Evolutionary conservation across 208 protist genomes (phyloP).

Genomic region (Trypanosoma platydactyli): DNA sequence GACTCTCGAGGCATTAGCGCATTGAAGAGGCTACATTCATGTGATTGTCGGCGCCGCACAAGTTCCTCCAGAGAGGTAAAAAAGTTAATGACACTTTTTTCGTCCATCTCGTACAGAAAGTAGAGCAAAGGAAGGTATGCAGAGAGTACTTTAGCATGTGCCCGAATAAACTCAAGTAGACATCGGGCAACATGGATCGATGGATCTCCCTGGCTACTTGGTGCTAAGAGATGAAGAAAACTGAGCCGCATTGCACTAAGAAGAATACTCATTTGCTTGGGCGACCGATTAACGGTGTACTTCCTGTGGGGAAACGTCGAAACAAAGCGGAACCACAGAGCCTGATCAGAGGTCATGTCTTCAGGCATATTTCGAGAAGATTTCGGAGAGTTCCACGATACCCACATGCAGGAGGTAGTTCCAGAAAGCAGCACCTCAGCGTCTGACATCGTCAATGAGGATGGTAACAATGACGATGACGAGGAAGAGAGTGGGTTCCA

Average conservation of each 20-base stretch:
- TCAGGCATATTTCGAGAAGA: not conserved
- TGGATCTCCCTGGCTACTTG: conserved; percentile 10
- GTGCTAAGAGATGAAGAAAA: conserved; percentile 52
- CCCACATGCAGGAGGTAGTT: conserved; percentile 11
- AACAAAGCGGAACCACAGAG: conserved; percentile 20
- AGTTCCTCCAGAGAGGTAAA: conserved; percentile 33
- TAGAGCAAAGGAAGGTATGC: conserved; percentile 43
- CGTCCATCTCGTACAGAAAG: conserved; percentile 44
- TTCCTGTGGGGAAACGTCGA: conserved; percentile 24
- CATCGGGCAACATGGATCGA: conserved; percentile 15
- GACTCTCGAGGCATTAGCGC: conserved; percentile 31
- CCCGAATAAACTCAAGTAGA: conserved; percentile 29
- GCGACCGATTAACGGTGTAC: conserved; percentile 34
- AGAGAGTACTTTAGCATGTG: conserved; percentile 23
- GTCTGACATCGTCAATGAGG: not conserved
- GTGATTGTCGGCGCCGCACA: conserved; percentile 22
- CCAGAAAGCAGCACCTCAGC: conserved; percentile 11
- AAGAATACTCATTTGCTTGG: conserved; percentile 29
- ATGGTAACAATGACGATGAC: too few species aligned
- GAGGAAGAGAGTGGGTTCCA: conserved; percentile 8
- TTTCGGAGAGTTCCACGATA: conserved; percentile 3
- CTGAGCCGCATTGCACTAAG: conserved; percentile 33
- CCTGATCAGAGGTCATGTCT: not conserved
- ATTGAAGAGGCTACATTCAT: conserved; percentile 25
- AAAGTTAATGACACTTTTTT: conserved; percentile 27